Conservation (phyloP, 108 stramenopile genomes). For the Conticribra weissflogii region DNA sequence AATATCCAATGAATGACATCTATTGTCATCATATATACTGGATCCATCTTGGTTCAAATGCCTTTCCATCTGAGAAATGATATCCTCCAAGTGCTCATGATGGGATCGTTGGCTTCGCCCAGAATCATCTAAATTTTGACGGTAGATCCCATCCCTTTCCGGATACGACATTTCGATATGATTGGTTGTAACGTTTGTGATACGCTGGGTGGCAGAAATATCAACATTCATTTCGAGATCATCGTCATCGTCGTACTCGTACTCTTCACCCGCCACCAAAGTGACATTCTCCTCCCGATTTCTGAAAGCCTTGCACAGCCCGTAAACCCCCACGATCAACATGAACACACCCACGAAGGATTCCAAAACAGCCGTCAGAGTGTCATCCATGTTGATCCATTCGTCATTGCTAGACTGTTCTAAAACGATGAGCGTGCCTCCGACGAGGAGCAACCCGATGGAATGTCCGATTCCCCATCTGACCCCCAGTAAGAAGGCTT, state of each 20-base stretch:
- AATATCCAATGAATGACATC: background rate
- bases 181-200: no score
- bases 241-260: no score
- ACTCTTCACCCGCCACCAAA: no score
- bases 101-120: no score
- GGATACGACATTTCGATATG: no score
- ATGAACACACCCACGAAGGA: constrained; percentile 74
- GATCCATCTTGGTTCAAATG: background rate
- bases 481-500: constrained; percentile 57
- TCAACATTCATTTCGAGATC: no score
- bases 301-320: constrained; percentile 45
- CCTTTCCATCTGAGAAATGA: background rate
- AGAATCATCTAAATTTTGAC: no score
- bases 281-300: constrained; percentile 16
- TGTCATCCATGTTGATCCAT: constrained; percentile 46
- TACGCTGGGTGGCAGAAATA: no score
- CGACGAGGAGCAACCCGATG: constrained; percentile 65
- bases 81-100: background rate
- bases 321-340: constrained; percentile 61
- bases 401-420: constrained; percentile 9
- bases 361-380: constrained; percentile 49
- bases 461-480: constrained; percentile 79
- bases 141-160: no score
- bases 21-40: background rate
- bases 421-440: constrained; percentile 47